Percentiles rank a stretch among this genome's conserved stretches.
Conservation (phyloP, 1,139 yeast species). For the Diutina sp. region DNA sequence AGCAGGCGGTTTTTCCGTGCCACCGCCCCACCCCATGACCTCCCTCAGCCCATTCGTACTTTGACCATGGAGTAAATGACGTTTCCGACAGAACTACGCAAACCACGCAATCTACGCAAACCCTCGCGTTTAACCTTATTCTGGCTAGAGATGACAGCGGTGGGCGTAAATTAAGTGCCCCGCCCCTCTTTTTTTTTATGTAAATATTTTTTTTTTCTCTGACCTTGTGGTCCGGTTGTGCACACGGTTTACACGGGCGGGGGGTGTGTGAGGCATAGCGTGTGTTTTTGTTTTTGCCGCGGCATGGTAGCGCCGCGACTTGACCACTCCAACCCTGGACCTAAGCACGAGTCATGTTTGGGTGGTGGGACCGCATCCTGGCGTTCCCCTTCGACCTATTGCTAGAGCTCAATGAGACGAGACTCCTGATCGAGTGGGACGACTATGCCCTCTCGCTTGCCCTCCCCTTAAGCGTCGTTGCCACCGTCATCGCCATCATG, state of each 20-base stretch:
- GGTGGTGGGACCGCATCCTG: neutral
- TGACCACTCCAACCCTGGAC: neutral
- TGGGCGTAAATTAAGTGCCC: neutral
- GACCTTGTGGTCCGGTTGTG: too few relatives aligned
- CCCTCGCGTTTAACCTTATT: neutral
- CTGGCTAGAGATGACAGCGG: neutral
- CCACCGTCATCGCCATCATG: neutral
- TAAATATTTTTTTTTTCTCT: too few relatives aligned
- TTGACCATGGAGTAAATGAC: too few relatives aligned
- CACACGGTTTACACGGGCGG: neutral
- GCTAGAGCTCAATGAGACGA: neutral
- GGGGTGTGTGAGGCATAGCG: neutral
- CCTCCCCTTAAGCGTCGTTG: neutral
- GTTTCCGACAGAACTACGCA: neutral
- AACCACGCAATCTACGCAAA: too few relatives aligned
- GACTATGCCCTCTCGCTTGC: neutral
- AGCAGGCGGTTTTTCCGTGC: neutral
- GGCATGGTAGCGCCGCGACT: neutral
- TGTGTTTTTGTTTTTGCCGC: neutral
- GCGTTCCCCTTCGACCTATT: neutral
- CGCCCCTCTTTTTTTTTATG: neutral
- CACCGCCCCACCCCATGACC: too few relatives aligned
- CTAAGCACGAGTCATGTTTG: neutral
- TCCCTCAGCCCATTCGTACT: too few relatives aligned
- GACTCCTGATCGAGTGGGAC: slow-evolving; percentile 1